Percentiles rank a stretch among this genome's conserved stretches.
Evolutionary conservation across 2,329 filamentous ascomycete genomes (phyloP).

Genomic region (Trichoderma afroharzianum): DNA sequence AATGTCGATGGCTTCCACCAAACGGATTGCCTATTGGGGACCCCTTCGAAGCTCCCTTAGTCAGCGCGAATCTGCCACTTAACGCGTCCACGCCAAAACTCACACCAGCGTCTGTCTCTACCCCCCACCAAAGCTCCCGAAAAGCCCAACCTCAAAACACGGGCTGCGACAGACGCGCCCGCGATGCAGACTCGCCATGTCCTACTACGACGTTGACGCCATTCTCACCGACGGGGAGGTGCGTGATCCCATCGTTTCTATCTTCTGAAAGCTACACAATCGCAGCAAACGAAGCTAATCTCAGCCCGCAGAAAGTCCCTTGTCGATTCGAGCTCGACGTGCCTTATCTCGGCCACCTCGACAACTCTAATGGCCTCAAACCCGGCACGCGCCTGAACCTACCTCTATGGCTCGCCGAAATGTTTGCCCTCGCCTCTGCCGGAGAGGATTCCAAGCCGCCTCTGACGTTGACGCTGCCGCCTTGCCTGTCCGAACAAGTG

Average conservation of each 20-base stretch:
- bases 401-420: conserved; percentile 91
- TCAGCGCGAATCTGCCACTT: neutral
- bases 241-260: conserved; percentile 20
- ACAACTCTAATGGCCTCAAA: conserved; percentile 75
- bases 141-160: neutral
- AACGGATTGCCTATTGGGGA: too few relatives aligned
- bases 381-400: conserved; percentile 75
- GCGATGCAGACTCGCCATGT: conserved; percentile 41
- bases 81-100: neutral
- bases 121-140: neutral
- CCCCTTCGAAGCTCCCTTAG: neutral
- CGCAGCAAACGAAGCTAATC: neutral
- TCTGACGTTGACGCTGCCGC: conserved; percentile 76
- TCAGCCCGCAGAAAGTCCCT: conserved; percentile 70
- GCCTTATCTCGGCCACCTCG: conserved; percentile 81
- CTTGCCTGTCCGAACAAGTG: conserved; percentile 72
- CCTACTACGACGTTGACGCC: conserved; percentile 80
- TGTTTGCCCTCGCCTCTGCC: conserved; percentile 70
- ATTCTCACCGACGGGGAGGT: conserved; percentile 84
- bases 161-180: neutral
- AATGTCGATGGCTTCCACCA: too few relatives aligned
- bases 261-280: neutral
- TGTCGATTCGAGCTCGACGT: conserved; percentile 92
- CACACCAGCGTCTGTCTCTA: neutral
- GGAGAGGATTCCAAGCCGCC: conserved; percentile 52